A percentile compares a stretch with the other conserved stretches of the same genome.
Conservation (phyloP, 1,284 basidiomycete species). For the Phellopilus nigrolimitatus region DNA sequence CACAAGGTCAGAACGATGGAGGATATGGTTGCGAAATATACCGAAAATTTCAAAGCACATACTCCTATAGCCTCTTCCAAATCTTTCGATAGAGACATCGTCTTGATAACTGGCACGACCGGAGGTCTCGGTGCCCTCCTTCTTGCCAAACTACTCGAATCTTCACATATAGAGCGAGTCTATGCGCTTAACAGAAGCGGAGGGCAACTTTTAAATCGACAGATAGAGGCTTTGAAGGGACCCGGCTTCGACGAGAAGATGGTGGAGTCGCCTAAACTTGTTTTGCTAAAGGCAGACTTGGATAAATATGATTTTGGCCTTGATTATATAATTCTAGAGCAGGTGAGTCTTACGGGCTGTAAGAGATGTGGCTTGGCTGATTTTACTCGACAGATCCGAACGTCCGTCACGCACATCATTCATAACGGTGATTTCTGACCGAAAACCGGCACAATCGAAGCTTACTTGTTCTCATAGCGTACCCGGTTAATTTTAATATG, state of each 20-base stretch:
- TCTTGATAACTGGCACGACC: slow-evolving; percentile 35
- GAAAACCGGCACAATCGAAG: background rate
- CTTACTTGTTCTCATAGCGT: slow-evolving; percentile 28
- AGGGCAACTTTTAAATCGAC: slow-evolving; percentile 24
- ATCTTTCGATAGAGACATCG: slow-evolving; percentile 21
- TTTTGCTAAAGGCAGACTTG: slow-evolving; percentile 29
- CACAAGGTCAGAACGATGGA: slow-evolving; percentile 20
- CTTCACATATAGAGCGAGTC: slow-evolving; percentile 25
- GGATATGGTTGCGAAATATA: slow-evolving; percentile 32
- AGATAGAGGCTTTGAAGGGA: slow-evolving; percentile 27
- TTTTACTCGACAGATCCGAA: slow-evolving; percentile 19
- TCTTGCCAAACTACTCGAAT: slow-evolving; percentile 27
- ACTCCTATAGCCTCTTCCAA: slow-evolving; percentile 6
- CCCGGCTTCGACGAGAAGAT: slow-evolving; percentile 26
- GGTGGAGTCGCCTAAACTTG: slow-evolving; percentile 26
- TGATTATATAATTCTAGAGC: slow-evolving; percentile 22
- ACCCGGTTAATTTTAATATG: slow-evolving; percentile 34
- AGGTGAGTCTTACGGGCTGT: slow-evolving; percentile 25
- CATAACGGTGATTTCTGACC: slow-evolving; percentile 18
- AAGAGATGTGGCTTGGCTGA: background rate
- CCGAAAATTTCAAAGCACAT: slow-evolving; percentile 27
- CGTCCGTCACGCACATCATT: slow-evolving; percentile 21
- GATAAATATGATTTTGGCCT: slow-evolving; percentile 25
- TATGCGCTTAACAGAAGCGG: slow-evolving; percentile 32
- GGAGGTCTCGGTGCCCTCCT: slow-evolving; percentile 32